Evolutionary conservation across 768 basidiomycete genomes (phyloP).

Genomic region (Serendipita sp.): DNA sequence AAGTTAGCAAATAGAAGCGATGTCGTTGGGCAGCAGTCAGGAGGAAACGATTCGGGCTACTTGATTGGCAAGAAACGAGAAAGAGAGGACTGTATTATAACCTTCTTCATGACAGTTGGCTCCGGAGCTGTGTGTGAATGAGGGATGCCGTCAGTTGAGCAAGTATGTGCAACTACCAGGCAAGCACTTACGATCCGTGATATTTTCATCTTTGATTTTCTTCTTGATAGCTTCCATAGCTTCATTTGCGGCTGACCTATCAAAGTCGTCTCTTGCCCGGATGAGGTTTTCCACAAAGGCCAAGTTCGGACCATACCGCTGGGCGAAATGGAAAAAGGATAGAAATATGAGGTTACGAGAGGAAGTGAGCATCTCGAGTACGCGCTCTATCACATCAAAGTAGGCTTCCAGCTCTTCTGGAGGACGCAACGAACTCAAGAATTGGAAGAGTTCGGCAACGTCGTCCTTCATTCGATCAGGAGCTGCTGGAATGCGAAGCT

Average conservation of each 20-base stretch:
- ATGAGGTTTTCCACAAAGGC: constrained; percentile 82
- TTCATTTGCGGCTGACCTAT: constrained; percentile 72
- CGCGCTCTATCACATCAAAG: constrained; percentile 77
- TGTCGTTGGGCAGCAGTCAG: no score
- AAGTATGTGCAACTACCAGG: background rate
- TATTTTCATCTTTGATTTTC: constrained; percentile 78
- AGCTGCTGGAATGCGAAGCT: constrained; percentile 72
- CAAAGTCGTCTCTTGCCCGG: constrained; percentile 78
- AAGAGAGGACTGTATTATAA: constrained; percentile 57
- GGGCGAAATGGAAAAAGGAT: constrained; percentile 88
- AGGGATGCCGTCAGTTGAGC: constrained; percentile 10
- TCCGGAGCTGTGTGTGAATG: constrained; percentile 39
- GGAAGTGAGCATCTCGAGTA: constrained; percentile 66
- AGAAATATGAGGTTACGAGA: constrained; percentile 81
- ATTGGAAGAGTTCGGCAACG: constrained; percentile 55
- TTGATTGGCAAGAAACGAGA: constrained; percentile 45
- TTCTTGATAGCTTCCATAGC: constrained; percentile 88
- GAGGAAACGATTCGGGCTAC: background rate
- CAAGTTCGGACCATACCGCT: constrained; percentile 83
- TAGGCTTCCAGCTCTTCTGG: constrained; percentile 63
- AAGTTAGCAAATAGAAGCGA: no score
- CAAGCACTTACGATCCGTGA: constrained; percentile 56
- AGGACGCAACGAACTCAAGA: constrained; percentile 67
- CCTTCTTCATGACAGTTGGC: constrained; percentile 85
- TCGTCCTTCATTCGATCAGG: constrained; percentile 74